A percentile compares a stretch with the other conserved stretches of the same genome.
These are phyloP conservation scores for Pleurotus tuoliensis DNA, from an alignment of 768 basidiomycete genomes.

Conservation along the genomic window DNA sequence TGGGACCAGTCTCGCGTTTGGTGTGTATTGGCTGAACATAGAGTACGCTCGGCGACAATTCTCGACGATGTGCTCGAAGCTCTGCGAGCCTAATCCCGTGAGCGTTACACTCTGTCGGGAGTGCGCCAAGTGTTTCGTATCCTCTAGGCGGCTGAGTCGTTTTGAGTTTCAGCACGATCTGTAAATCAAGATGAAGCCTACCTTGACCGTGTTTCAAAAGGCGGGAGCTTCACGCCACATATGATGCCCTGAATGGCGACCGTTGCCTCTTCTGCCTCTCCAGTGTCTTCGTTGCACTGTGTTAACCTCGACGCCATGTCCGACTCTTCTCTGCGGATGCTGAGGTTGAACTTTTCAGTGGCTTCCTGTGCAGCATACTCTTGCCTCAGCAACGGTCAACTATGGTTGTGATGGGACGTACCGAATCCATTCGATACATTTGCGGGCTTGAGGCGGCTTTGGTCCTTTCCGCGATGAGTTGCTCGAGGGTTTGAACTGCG, in stretches of 20 bases:
- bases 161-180: not conserved
- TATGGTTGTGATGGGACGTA: not conserved
- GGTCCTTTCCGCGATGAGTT: not conserved
- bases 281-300: not conserved
- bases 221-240: not conserved
- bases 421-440: not conserved
- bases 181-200: not conserved
- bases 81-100: not conserved
- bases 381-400: not conserved
- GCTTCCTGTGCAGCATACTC: not conserved
- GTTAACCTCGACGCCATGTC: not conserved
- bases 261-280: not conserved
- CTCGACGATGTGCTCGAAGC: not conserved
- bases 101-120: not conserved
- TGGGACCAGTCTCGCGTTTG: not conserved
- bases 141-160: not conserved
- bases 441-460: not conserved
- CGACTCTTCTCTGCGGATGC: not conserved
- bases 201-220: not conserved
- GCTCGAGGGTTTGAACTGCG: not conserved
- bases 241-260: not conserved
- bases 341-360: not conserved
- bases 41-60: not conserved
- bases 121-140: not conserved
- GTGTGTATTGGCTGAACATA: not conserved